These are phyloP conservation scores for Cordyceps cateniannulata DNA, from an alignment of 2,329 filamentous ascomycete species.

Conservation along the genomic window DNA sequence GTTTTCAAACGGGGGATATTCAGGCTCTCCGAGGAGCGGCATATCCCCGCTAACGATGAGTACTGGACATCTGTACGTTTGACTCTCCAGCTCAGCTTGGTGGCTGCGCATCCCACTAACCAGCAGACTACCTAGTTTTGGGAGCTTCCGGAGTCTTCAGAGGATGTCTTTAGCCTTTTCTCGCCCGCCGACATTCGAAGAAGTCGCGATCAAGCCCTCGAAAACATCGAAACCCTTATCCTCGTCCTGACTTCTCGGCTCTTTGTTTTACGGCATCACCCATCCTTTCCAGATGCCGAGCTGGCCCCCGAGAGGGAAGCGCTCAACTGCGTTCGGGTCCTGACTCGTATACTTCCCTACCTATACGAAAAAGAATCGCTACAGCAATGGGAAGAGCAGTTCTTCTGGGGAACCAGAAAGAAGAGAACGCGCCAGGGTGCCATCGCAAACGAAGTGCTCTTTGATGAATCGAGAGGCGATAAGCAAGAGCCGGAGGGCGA, in stretches of 20 bases:
- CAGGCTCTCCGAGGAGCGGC: conserved; percentile 82
- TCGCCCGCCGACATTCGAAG: conserved; percentile 82
- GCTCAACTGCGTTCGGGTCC: conserved; percentile 89
- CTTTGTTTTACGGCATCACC: conserved; percentile 76
- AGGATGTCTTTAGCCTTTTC: conserved; percentile 96
- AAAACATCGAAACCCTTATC: conserved; percentile 85
- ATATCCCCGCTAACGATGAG: conserved; percentile 79
- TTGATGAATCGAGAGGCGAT: conserved; percentile 64
- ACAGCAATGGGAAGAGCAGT: conserved; percentile 78
- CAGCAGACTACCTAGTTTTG: conserved; percentile 68
- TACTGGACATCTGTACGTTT: conserved; percentile 87
- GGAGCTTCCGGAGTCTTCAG: conserved; percentile 90
- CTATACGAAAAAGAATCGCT: conserved; percentile 85
- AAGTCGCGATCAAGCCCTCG: conserved; percentile 74
- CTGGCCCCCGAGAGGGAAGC: conserved; percentile 79
- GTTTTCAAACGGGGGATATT: conserved; percentile 99
- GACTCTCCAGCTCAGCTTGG: conserved; percentile 1
- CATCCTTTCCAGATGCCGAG: conserved; percentile 82
- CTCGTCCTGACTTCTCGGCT: conserved; percentile 77
- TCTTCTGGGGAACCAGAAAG: conserved; percentile 79
- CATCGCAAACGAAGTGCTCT: conserved; percentile 70
- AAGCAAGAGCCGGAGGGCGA: conserved; percentile 39
- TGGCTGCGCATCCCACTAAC: conserved; percentile 18
- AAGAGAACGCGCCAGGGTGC: conserved; percentile 63
- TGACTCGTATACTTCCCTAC: conserved; percentile 85